Evolutionary conservation across 2,329 filamentous ascomycete genomes (phyloP), one percentile per base, ranked within the genome.

Genomic region (Phialophora tarda): DNA sequence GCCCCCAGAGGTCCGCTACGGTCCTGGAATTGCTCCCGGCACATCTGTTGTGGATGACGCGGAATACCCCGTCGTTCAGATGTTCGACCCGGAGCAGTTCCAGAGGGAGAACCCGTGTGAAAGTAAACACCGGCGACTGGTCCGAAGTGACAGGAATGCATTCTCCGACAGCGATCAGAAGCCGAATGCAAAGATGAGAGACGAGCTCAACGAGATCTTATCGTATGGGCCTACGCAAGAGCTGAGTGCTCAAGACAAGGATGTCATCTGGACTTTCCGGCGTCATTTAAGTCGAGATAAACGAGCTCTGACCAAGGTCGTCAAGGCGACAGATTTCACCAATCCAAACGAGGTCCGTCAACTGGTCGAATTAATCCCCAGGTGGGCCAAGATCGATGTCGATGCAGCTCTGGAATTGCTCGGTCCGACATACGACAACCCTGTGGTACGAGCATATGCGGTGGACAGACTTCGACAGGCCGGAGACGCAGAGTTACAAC

Each of bases 311-410:
- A 99, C 94, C 38, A 99, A 99, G 74, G 96, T 99, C 73, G 92
- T 98, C 77, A 99, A 98, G 78, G 97, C 94, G 0, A 94, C 97
- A 47, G 93, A 96, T 71, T 99, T 95, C 94, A 88, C 87, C 58
- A 94, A 97, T 76, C 85, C 87, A 55, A 88, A 88, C 68, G 94
- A 99, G 82, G 89, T 91, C 3, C 89, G 91, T 66, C 93, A 97
- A 80, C 93, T 94, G 5, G 91, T 95, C 26, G 92, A 96, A 68
- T 88, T 99, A 4, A 84, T 99, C 21, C 88, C 90, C 0, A 94
- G 93, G 73, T 99, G 95, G 95, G 96, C 91, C 0, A 92, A 96
- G 71, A 97, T 99, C 65, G 95, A 98, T 75, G 89, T 99, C 4
- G 96, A 99, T 73, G 95, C 98, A 80, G 95, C 77, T 21, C 84